These are phyloP conservation scores for Nepenthes mirabilis DNA, from an alignment of 148 eudicot genomes.

Conservation along the genomic window DNA sequence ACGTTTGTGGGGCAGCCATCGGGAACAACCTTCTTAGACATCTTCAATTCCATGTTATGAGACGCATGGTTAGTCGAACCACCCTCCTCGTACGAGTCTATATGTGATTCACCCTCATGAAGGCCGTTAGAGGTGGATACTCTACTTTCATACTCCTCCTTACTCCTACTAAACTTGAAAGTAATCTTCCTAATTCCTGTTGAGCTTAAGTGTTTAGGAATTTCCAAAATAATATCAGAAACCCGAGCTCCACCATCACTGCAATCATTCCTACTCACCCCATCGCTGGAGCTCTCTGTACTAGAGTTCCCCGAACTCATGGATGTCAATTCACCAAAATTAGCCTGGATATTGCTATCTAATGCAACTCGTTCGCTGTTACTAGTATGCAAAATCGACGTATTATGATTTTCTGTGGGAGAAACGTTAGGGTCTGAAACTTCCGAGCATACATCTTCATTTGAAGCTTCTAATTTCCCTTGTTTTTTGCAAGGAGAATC, in stretches of 20 bases:
- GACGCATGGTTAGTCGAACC: constrained; percentile 9
- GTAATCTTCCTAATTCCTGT: constrained; percentile 84
- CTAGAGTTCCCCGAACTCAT: constrained; percentile 33
- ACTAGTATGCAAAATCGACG: constrained; percentile 34
- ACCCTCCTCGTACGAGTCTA: constrained; percentile 16
- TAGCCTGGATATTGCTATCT: constrained; percentile 23
- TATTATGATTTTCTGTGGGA: constrained; percentile 30
- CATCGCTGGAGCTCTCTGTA: constrained; percentile 32
- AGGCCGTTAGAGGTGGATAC: constrained; percentile 11
- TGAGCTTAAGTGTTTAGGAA: constrained; percentile 56
- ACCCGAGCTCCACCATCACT: constrained; percentile 25
- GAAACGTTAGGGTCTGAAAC: constrained; percentile 51
- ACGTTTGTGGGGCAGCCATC: constrained; percentile 67
- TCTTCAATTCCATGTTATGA: constrained; percentile 49
- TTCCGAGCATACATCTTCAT: constrained; percentile 56
- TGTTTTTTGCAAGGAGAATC: constrained; percentile 14
- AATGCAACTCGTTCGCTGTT: constrained; percentile 19
- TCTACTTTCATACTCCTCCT: constrained; percentile 33
- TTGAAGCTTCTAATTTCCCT: constrained; percentile 26
- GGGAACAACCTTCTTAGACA: constrained; percentile 52
- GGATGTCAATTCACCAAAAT: constrained; percentile 50
- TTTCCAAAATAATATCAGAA: constrained; percentile 53
- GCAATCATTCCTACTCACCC: constrained; percentile 19
- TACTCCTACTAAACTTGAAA: constrained; percentile 72
- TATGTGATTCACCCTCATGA: constrained; percentile 14